Base-by-base conservation (phyloP, 2,329 filamentous ascomycete species). In the Lachnellula hyalina region DNA sequence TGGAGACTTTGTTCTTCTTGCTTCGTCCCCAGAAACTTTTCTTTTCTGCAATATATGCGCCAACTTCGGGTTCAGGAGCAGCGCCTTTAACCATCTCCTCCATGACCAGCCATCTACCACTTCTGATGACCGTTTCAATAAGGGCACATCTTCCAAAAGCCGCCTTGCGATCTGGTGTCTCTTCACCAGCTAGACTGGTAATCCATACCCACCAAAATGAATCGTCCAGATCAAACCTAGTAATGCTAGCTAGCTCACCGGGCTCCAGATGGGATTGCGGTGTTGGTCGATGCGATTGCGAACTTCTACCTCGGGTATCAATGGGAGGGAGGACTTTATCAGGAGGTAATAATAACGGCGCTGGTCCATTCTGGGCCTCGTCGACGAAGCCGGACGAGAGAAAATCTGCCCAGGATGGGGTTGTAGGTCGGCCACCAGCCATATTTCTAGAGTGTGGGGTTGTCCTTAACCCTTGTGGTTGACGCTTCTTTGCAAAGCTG, bases 181-280 rank as follows among this genome's bases (percentile, higher is more conserved):
- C 94, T 67, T 99, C 94, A 0, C 85, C 88, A 1, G 93, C 91
- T 66, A 99, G 75, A 77, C 93, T 97, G 64, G 85, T 95, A 80
- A 99, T 97, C 94, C 94, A 99, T 4, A 97, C 94, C 93, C 94
- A 97, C 94, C 94, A 99, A 71, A 99, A 99, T 1, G 91, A 87
- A 70, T 97, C 93, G 65, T 99, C 94, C 5, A 99, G 78, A 59
- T 94, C 86, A 54, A 97, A 82, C 38, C 81, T 81, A 23, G 83
- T 88, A 67, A 99, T 96, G 68, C 91, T 97, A 32, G 94, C 94
- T 54, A 99, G 79, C 77, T 99, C 94, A 50, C 91, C 94, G 0
- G 93, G 94, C 61, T 96, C 91, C 0, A 96, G 77, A 41, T 83
- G 77, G 14, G 79, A 79, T 61, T 91, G 85, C n/a, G 90, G 75